These are phyloP conservation scores for Cyclotella sp. DNA, from an alignment of 108 stramenopile species.

Conservation along the genomic window DNA sequence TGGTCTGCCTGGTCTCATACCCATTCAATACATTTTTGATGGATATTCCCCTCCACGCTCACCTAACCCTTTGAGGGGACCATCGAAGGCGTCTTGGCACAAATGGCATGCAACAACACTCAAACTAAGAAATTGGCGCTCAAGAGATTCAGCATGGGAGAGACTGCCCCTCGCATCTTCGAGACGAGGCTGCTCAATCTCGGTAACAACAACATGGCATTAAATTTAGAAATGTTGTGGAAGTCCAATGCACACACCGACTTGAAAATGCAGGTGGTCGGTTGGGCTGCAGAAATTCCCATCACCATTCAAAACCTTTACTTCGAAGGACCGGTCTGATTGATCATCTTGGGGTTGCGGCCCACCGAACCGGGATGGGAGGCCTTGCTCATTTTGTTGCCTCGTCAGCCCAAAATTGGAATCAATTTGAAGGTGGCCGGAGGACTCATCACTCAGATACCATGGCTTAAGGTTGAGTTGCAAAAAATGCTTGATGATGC, in stretches of 20 bases:
- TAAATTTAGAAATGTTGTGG: slow-evolving; percentile 42
- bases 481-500: slow-evolving; percentile 45
- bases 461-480: too few relatives aligned
- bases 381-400: slow-evolving; percentile 56
- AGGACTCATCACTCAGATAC: too few relatives aligned
- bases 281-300: slow-evolving; percentile 42
- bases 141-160: too few relatives aligned
- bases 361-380: slow-evolving; percentile 61
- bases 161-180: slow-evolving; percentile 38
- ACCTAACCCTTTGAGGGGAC: slow-evolving; percentile 45
- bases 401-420: slow-evolving; percentile 50
- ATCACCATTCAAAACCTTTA: slow-evolving; percentile 57
- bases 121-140: slow-evolving; percentile 41
- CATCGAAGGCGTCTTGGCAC: slow-evolving; percentile 36
- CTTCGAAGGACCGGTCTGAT: slow-evolving; percentile 57
- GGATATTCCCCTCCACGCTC: slow-evolving; percentile 53
- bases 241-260: too few relatives aligned
- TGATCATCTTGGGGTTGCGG: too few relatives aligned
- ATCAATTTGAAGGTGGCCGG: too few relatives aligned
- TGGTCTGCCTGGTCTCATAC: slow-evolving; percentile 60
- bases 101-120: slow-evolving; percentile 38
- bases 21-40: slow-evolving; percentile 60
- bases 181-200: slow-evolving; percentile 60
- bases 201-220: slow-evolving; percentile 51
- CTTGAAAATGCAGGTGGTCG: slow-evolving; percentile 52